Base-by-base conservation (phyloP, 495 filamentous ascomycete species). In the Aspergillus sparsus region DNA sequence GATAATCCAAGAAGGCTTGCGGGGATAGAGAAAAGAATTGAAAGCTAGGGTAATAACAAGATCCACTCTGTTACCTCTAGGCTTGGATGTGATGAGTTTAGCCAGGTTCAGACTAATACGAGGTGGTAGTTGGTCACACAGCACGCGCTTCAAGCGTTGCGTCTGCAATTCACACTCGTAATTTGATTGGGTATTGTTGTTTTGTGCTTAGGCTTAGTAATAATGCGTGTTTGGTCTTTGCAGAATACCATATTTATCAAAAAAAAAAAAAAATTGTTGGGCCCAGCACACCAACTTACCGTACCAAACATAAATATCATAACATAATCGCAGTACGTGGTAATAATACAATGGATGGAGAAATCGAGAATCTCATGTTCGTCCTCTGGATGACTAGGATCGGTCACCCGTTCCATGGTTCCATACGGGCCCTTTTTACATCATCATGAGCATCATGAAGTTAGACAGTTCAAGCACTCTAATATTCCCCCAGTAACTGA, bases 381-480 rank as follows among this genome's bases (percentile, higher is more conserved):
- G n/a, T 10, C 44, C 42, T 9, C n/a, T 18, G 44, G 13, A 16
- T 13, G 44, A 47, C 44, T 47, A 16, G 44, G 18, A 39, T 56
- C 49, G 49, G 49, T 35, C 49, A 44, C 2, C 39, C 39, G 57
- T 57, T 66, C 64, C 60, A 47, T 62, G 61, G 61, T 60, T 51
- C 52, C 31, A 13, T 60, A 64, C 58, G 63, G 58, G 55, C 50
- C 65, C 61, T 54, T 53, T 68, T 71, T 71, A 66, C 70, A 72
- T 71, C 71, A 74, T 74, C 39, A 64, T 70, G 70, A 71, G 61
- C 71, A 72, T 70, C 69, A 75, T 64, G 63, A 55, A 32, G 13
- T 27, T 21, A 21, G 15, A 18, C 6, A 18, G 13, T 47, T 18
- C 44, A n/a, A 7, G 10, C n/a, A 8, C 21, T 13, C 44, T 15